Base-by-base conservation (phyloP, 1,284 basidiomycete species). In the Irpex sp. region DNA sequence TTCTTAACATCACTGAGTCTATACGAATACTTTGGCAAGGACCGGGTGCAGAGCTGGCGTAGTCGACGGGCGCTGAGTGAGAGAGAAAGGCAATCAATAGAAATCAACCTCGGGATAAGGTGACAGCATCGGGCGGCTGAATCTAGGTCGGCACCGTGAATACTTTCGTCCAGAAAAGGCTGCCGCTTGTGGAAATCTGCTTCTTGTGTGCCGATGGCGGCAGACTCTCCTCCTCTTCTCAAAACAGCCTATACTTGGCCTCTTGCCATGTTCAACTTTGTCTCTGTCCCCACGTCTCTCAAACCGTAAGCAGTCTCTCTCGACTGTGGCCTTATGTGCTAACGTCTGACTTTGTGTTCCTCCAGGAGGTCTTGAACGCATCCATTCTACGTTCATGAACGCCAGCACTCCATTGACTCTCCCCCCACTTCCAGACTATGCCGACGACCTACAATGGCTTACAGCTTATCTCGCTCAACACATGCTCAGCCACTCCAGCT, bases 391-490 rank as follows among this genome's bases (percentile, higher is more conserved):
- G 39, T 15, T 43, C 39, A 43, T 43, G 39, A 43, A 43, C 39
- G 39, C 39, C 39, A 43, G 39, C 39, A 43, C 39, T 43, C 39
- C 39, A 43, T 57, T 46, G 26, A 66, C 81, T 59, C 76, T 84
- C 67, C 81, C 81, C 1, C 73, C 81, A 15, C 78, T 78, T 5
- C 85, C 83, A 49, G 68, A 72, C 35, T 81, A 78, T 65, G 39
- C 74, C 6, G 77, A 85, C 67, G 76, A 79, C 66, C 68, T 78
- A 21, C 74, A 84, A 68, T 87, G 85, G 82, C 76, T 86, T 66
- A 80, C 79, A 4, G 82, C 81, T 31, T 87, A 86, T 67, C 74
- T 87, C 53, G 74, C 77, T 62, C 80, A 83, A 60, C 83, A 85
- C 68, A 81, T 80, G 56, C 78, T 85, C 63, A 82, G 80, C 71